These are phyloP conservation scores for Rubus parviflorus DNA, from an alignment of 306 rosid genomes.

Conservation along the genomic window DNA sequence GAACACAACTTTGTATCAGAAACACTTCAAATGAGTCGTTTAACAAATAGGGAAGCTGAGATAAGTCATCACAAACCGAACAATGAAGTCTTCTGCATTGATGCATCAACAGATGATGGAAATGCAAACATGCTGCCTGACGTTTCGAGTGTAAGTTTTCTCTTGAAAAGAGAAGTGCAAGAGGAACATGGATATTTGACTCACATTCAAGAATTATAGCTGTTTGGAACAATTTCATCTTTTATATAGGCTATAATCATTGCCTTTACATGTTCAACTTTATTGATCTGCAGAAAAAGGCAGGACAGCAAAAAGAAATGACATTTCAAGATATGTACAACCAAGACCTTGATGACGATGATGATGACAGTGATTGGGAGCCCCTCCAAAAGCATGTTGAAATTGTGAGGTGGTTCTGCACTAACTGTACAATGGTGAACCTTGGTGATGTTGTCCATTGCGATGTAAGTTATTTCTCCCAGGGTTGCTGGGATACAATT, in stretches of 20 bases:
- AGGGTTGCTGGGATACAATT: slow-evolving; percentile 15
- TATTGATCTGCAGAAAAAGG: slow-evolving; percentile 14
- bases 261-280: neutral
- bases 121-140: neutral
- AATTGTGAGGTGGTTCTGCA: slow-evolving; percentile 79
- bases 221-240: neutral
- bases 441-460: slow-evolving; percentile 45
- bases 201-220: neutral
- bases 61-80: slow-evolving; percentile 47
- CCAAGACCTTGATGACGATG: slow-evolving; percentile 57
- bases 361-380: slow-evolving; percentile 85
- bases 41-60: slow-evolving; percentile 50
- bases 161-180: neutral
- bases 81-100: slow-evolving; percentile 27
- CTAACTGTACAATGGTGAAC: slow-evolving; percentile 78
- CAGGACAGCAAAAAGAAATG: slow-evolving; percentile 56
- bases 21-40: slow-evolving; percentile 39
- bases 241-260: neutral
- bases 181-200: neutral
- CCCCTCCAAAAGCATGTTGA: slow-evolving; percentile 59
- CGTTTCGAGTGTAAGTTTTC: slow-evolving; percentile 30
- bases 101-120: slow-evolving; percentile 31
- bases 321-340: slow-evolving; percentile 69
- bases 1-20: slow-evolving; percentile 39
- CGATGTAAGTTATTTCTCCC: slow-evolving; percentile 54